Conservation (phyloP, 1,139 yeast genomes). For the Yamadazyma friedrichii region DNA sequence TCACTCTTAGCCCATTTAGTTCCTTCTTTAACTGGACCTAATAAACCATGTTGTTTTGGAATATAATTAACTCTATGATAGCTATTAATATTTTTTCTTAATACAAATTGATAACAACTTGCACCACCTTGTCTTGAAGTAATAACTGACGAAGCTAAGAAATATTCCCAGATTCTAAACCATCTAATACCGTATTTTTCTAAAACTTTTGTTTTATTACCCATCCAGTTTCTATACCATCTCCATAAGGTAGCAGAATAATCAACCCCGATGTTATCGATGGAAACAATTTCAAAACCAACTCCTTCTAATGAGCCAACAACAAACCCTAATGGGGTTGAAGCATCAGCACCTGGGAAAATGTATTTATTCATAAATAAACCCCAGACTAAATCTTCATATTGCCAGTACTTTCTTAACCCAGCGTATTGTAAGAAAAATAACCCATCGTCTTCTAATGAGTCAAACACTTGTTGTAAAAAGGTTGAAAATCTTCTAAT, state of each 20-base stretch:
- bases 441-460: constrained; percentile 88
- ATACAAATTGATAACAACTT: constrained; percentile 84
- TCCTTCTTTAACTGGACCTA: constrained; percentile 58
- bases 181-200: constrained; percentile 85
- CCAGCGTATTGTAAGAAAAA: constrained; percentile 91
- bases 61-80: constrained; percentile 82
- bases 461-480: constrained; percentile 75
- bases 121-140: constrained; percentile 94
- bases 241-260: constrained; percentile 90
- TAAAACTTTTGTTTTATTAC: constrained; percentile 73
- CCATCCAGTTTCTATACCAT: constrained; percentile 95
- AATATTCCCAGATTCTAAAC: constrained; percentile 94
- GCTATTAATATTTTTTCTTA: constrained; percentile 85
- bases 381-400: constrained; percentile 93
- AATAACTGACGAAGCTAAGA: constrained; percentile 77
- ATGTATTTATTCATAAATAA: constrained; percentile 93
- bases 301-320: constrained; percentile 73
- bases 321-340: constrained; percentile 88
- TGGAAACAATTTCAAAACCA: constrained; percentile 81
- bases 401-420: constrained; percentile 89
- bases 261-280: constrained; percentile 90
- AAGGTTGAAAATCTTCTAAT: constrained; percentile 78
- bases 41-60: constrained; percentile 75
- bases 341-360: constrained; percentile 98
- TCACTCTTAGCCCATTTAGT: constrained; percentile 37